Base-by-base conservation (phyloP, 1,284 basidiomycete species). In the Wallemia hederae region DNA sequence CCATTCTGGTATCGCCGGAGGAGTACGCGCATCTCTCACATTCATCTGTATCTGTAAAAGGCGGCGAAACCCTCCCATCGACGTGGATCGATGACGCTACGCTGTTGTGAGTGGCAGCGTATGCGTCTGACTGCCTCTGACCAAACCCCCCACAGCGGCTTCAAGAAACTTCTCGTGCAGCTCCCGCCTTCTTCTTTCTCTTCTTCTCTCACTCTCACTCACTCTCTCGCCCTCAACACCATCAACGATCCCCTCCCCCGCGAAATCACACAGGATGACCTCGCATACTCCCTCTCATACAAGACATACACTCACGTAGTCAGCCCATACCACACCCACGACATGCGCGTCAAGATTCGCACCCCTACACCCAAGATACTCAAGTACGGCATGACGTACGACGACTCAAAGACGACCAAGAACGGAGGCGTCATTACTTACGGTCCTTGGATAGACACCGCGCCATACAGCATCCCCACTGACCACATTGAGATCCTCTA, bases 341-440 rank as follows among this genome's bases (percentile, higher is more conserved):
- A 83, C 24, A 88, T 89, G 69, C 76, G 85, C 34, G 83, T 86
- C 39, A 92, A 91, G 73, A 72, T 94, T 63, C 81, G 80, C 68
- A 72, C 83, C 26, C 76, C 81, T 1, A 73, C 76, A 15, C 80
- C 83, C 1, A 75, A 77, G 60, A 76, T 90, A 62, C 73, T 80
- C 64, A 81, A 80, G 24, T 80, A 80, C 71, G 81, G 81, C 25
- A 76, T 74, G 14, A 81, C 83, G 1, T 68, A 77, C 62, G 72
- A 74, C 39, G 66, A 81, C 9, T 75, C 77, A 59, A 68, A 66
- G 56, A 61, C 71, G 15, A 82, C 83, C 61, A 86, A 85, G 70
- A 79, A 82, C 25, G 84, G 85, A 28, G 74, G 82, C 3, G 84
- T 82, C 1, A 71, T 96, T 61, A 88, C 85, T 1, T 90, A 89